Evolutionary conservation across 2,329 filamentous ascomycete genomes (phyloP).

Genomic region (Fusarium caatingaense): DNA sequence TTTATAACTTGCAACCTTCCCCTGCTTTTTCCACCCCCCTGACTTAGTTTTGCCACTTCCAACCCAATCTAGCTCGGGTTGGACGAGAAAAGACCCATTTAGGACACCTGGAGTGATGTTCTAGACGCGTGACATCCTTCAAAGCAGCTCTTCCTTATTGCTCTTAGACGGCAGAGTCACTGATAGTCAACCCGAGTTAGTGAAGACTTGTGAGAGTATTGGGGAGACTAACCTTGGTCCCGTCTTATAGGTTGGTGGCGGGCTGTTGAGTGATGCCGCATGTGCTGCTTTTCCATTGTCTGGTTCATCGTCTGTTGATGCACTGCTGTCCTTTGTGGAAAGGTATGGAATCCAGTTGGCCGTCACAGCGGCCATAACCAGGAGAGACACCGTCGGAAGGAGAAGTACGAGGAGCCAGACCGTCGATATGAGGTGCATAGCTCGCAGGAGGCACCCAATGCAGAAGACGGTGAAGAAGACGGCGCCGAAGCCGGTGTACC

Average conservation of each 20-base stretch:
- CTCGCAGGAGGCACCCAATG: not conserved
- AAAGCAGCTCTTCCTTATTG: not conserved
- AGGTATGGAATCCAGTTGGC: not conserved
- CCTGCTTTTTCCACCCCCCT: not conserved
- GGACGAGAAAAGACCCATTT: too few species aligned
- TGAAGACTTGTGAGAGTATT: not conserved
- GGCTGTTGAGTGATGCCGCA: not conserved
- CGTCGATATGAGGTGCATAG: not conserved
- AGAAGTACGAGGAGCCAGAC: not conserved
- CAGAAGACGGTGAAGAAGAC: not conserved
- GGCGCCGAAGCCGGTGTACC: not conserved
- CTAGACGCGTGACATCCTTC: not conserved
- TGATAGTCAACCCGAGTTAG: not conserved
- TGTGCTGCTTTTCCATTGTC: not conserved
- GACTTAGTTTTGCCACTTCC: not conserved
- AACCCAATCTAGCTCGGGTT: not conserved
- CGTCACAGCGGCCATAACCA: not conserved
- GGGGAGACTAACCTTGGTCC: not conserved
- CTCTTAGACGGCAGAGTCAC: not conserved
- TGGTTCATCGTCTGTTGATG: not conserved
- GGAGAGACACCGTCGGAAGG: not conserved
- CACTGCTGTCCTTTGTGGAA: not conserved
- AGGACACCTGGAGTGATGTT: not conserved
- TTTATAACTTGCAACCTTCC: not conserved
- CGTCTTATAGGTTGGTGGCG: not conserved